Percentiles rank a stretch among this genome's conserved stretches.
Evolutionary conservation across 1,284 basidiomycete species (phyloP).

Genomic region (Dichomitus squalens): DNA sequence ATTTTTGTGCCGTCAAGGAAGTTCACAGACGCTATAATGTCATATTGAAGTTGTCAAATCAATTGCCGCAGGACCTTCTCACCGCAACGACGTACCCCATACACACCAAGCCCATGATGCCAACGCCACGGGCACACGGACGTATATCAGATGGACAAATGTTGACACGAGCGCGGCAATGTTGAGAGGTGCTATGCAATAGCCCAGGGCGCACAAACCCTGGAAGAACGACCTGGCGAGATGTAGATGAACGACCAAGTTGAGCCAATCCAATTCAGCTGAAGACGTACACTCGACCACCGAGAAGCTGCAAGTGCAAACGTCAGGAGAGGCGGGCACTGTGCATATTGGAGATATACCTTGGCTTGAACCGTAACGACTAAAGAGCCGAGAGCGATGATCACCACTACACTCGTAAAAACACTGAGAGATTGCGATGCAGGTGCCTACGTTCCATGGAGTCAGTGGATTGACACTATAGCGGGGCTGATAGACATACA

Average conservation of each 20-base stretch:
- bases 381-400: conserved; percentile 87
- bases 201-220: conserved; percentile 88
- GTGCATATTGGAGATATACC: conserved; percentile 36
- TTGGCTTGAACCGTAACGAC: conserved; percentile 93
- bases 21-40: conserved; percentile 79
- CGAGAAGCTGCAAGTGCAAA: conserved; percentile 63
- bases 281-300: conserved; percentile 82
- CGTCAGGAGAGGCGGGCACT: conserved; percentile 4
- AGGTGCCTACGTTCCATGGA: conserved; percentile 66
- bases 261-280: not conserved
- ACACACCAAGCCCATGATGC: conserved; percentile 93
- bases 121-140: conserved; percentile 83
- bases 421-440: conserved; percentile 81
- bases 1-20: conserved; percentile 94
- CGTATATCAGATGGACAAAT: conserved; percentile 84
- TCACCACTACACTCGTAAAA: conserved; percentile 90
- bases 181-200: conserved; percentile 89
- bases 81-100: conserved; percentile 71
- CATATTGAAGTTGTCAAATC: conserved; percentile 5
- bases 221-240: conserved; percentile 88
- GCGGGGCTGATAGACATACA: conserved; percentile 46
- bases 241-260: not conserved
- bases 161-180: conserved; percentile 87
- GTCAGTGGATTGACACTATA: not conserved
- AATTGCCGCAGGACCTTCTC: not conserved